These are phyloP conservation scores for Hysterangium stoloniferum DNA, from an alignment of 768 basidiomycete genomes.

Conservation along the genomic window DNA sequence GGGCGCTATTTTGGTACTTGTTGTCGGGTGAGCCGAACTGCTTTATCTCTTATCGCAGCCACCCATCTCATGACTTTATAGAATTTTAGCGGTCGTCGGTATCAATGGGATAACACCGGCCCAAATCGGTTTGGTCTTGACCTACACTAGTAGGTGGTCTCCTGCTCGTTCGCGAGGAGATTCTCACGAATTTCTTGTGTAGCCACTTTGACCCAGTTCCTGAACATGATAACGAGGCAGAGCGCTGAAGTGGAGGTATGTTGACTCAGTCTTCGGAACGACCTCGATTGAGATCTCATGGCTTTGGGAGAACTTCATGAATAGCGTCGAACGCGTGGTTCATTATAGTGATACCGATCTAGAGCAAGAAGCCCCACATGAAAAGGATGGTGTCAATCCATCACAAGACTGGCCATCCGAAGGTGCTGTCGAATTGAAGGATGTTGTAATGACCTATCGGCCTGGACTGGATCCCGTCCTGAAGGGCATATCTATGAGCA, in stretches of 20 bases:
- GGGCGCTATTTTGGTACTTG: slow-evolving; percentile 50
- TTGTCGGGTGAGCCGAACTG: slow-evolving; percentile 28
- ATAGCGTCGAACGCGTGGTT: slow-evolving; percentile 55
- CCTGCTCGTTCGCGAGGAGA: background rate
- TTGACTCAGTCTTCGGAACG: background rate
- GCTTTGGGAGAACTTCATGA: slow-evolving; percentile 47
- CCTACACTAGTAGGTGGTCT: slow-evolving; percentile 43
- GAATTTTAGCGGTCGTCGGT: slow-evolving; percentile 38
- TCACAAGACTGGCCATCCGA: slow-evolving; percentile 52
- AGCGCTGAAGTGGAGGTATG: slow-evolving; percentile 58
- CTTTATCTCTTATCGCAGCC: background rate
- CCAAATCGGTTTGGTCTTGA: slow-evolving; percentile 64
- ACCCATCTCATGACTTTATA: background rate
- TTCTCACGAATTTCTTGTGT: background rate
- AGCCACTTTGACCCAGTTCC: slow-evolving; percentile 47
- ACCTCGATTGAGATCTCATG: too few relatives aligned
- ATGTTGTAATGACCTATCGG: slow-evolving; percentile 56
- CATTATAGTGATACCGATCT: slow-evolving; percentile 43
- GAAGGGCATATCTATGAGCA: slow-evolving; percentile 51
- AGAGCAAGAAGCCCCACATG: slow-evolving; percentile 60
- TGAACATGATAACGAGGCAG: slow-evolving; percentile 48
- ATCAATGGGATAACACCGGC: slow-evolving; percentile 53
- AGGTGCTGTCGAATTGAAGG: slow-evolving; percentile 55
- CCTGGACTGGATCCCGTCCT: slow-evolving; percentile 67
- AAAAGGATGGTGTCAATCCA: slow-evolving; percentile 48